A percentile compares a stretch with the other conserved stretches of the same genome.
Conservation (phyloP, 2,329 filamentous ascomycete species). For the Helotiales sp. region DNA sequence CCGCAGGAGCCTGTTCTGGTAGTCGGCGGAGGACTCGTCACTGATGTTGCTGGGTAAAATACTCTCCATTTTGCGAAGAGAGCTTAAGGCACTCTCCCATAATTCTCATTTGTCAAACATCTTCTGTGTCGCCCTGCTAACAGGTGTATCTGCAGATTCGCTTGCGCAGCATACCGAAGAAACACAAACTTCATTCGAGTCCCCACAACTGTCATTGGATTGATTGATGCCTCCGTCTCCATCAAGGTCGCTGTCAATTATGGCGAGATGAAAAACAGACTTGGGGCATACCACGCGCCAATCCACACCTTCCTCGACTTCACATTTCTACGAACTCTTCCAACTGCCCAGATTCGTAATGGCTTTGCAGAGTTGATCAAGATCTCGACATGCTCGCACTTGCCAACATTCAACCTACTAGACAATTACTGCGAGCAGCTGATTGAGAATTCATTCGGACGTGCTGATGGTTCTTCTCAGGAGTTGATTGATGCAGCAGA, state of each 20-base stretch:
- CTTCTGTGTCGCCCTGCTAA: too few relatives aligned
- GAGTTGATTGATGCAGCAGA: constrained; percentile 64
- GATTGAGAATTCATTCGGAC: constrained; percentile 65
- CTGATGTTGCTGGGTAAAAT: constrained; percentile 68
- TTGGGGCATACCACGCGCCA: constrained; percentile 72
- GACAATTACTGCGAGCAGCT: constrained; percentile 69
- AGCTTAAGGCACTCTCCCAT: constrained; percentile 10
- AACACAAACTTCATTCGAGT: constrained; percentile 75
- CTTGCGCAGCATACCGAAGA: constrained; percentile 69
- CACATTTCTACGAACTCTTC: constrained; percentile 67
- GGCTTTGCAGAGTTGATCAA: constrained; percentile 77
- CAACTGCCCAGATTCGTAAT: constrained; percentile 67
- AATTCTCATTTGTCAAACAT: too few relatives aligned
- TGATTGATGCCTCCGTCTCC: constrained; percentile 73
- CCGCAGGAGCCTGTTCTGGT: constrained; percentile 63
- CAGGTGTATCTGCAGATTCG: constrained; percentile 50
- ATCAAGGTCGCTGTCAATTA: constrained; percentile 82
- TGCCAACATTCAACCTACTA: constrained; percentile 63
- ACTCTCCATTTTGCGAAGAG: constrained; percentile 11
- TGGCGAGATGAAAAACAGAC: constrained; percentile 72
- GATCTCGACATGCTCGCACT: constrained; percentile 71
- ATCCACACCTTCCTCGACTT: constrained; percentile 74
- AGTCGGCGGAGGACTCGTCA: constrained; percentile 69
- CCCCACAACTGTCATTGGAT: constrained; percentile 72
- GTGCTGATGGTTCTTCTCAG: constrained; percentile 52